Base-by-base conservation (phyloP, 371 early-diverging fungal genomes). In the Saksenaea vasiformis region DNA sequence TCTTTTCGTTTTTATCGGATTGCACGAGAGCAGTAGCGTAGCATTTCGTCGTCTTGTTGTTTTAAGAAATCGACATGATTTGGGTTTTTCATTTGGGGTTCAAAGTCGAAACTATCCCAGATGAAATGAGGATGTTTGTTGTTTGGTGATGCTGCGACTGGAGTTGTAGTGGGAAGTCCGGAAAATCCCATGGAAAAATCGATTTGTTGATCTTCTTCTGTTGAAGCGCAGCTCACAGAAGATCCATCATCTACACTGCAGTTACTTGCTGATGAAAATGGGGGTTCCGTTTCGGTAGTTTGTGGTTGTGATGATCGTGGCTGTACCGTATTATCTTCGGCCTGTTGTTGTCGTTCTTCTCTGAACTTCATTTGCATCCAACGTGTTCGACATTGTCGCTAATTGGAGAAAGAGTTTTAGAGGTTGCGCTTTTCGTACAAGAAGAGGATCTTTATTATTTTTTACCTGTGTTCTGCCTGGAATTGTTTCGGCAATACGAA, bases 301-400 rank as follows among this genome's bases (percentile, higher is more conserved):
- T 9, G 5, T 41, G 43, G n/a, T 41, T 14, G n/a, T 17, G 43
- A 17, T 17, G 43, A 14, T 47, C 9, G 5, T 22, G 24, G 51
- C 22, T n/a, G 24, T 22, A 7, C 51, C n/a, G 51, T 19, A 17
- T 47, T 19, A 17, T 47, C 51, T 10, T 47, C 51, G 10, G 51
- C 51, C 22, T 47, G 51, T 22, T 47, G 51, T 47, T 47, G 51
- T 10, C 51, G 51, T 22, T 65, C 38, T 37, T 65, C 55, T 38
- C 71, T 76, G 8, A 80, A 70, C 58, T 69, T 68, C 26, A 78
- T 73, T 54, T 80, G 79, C 7, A 75, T 76, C 82, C 82, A 89
- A 34, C 89, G 72, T 1, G 87, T 85, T 36, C 89, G 74, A 41
- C 87, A 87, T 60, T 89, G 89, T 34, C 87, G 70, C 39, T 47